These are phyloP conservation scores for Ensete glaucum DNA, from an alignment of 176 grass and related monocot genomes.

Conservation along the genomic window DNA sequence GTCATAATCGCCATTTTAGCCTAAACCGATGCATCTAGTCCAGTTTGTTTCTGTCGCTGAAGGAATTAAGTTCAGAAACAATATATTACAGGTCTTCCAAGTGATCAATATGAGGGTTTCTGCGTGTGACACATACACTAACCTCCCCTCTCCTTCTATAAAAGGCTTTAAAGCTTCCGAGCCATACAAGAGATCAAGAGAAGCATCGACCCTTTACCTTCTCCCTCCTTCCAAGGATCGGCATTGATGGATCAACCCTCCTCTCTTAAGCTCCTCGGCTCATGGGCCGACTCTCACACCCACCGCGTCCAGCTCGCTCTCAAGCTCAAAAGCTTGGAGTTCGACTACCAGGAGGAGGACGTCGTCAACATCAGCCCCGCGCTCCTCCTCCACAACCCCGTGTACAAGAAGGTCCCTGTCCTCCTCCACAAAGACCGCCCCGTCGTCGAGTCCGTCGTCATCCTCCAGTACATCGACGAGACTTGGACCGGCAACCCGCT, in stretches of 20 bases:
- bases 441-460: background rate
- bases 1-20: too few species aligned
- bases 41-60: too few species aligned
- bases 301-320: conserved; percentile 9
- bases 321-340: conserved; percentile 5
- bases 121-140: too few species aligned
- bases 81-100: too few species aligned
- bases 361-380: background rate
- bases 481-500: background rate
- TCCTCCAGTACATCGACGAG: background rate
- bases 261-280: background rate
- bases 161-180: too few species aligned
- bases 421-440: background rate
- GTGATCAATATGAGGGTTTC: too few species aligned
- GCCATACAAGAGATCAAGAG: too few species aligned
- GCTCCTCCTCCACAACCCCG: conserved; percentile 5
- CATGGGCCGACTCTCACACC: conserved; percentile 3
- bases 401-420: background rate
- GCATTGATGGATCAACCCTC: background rate
- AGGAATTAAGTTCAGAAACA: too few species aligned
- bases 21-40: too few species aligned
- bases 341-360: conserved; percentile 12
- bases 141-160: too few species aligned
- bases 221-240: too few species aligned
- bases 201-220: too few species aligned